These are phyloP conservation scores for Backusella tarrabulga DNA, from an alignment of 192 early-diverging fungal species.

Conservation along the genomic window DNA sequence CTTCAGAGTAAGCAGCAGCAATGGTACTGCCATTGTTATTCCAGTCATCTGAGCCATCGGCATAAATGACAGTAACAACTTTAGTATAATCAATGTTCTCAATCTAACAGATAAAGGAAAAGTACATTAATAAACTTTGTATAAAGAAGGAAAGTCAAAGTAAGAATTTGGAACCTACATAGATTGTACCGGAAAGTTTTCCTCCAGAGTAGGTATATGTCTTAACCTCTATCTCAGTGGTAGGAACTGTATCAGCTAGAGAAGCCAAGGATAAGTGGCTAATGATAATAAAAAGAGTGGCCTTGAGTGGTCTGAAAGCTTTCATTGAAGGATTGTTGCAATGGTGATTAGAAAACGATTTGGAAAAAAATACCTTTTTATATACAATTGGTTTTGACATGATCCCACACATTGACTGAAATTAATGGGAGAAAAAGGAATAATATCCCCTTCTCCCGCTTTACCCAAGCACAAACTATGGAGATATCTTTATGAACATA, in stretches of 20 bases:
- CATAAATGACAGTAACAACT: constrained; percentile 16
- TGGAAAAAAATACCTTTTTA: neutral
- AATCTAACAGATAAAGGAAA: neutral
- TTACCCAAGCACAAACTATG: neutral
- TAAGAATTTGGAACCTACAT: neutral
- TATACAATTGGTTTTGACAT: neutral
- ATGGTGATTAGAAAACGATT: neutral
- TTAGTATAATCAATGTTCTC: constrained; percentile 22
- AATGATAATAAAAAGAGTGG: neutral
- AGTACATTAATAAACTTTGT: neutral
- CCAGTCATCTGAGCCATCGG: constrained; percentile 14
- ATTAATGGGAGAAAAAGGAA: neutral
- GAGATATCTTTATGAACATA: neutral
- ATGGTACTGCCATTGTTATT: neutral
- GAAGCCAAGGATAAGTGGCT: neutral
- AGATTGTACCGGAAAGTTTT: constrained; percentile 14
- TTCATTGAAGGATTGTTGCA: neutral
- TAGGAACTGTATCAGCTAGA: constrained; percentile 14
- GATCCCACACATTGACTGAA: neutral
- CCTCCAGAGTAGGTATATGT: constrained; percentile 10
- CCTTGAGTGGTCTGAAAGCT: neutral
- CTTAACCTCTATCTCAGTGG: constrained; percentile 12
- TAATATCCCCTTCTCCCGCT: neutral
- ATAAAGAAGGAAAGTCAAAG: neutral
- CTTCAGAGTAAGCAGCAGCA: constrained; percentile 6